Percentiles rank a stretch among this genome's conserved stretches.
These are phyloP conservation scores for Gossypium trilobum DNA, from an alignment of 441 rosid genomes.

Conservation along the genomic window DNA sequence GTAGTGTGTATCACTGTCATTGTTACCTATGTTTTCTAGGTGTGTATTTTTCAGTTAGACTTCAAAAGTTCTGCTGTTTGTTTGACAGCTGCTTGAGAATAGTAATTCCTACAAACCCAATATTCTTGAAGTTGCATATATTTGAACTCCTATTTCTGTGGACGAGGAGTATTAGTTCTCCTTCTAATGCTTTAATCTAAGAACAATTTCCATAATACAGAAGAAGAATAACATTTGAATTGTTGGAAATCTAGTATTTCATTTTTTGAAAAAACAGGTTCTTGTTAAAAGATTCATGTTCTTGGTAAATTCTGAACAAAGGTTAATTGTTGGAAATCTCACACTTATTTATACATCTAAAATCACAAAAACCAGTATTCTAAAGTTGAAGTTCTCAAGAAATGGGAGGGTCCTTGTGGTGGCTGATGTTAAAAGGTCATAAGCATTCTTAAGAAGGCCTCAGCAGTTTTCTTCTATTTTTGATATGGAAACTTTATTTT, in stretches of 20 bases:
- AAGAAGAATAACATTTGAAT: neutral
- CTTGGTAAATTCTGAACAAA: neutral
- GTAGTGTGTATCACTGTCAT: neutral
- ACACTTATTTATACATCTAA: neutral
- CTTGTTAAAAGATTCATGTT: neutral
- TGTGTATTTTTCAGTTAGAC: neutral
- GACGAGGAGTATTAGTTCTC: neutral
- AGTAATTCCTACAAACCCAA: neutral
- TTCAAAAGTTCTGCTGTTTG: neutral
- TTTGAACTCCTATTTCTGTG: neutral
- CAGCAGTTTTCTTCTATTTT: neutral
- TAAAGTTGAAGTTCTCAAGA: neutral
- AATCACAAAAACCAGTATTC: neutral
- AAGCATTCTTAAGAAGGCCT: neutral
- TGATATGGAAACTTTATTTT: constrained; percentile 15
- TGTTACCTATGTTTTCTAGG: neutral
- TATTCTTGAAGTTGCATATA: neutral
- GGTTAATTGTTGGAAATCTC: neutral
- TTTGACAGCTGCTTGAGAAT: neutral
- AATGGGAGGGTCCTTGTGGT: neutral
- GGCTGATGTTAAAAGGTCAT: neutral
- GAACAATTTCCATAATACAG: neutral
- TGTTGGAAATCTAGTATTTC: constrained; percentile 1
- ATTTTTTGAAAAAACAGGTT: neutral
- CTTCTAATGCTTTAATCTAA: neutral